Percentiles rank a stretch among this genome's conserved stretches.
Evolutionary conservation across 2,329 filamentous ascomycete species (phyloP).

Genomic region (Ceratocystis lukuohia): DNA sequence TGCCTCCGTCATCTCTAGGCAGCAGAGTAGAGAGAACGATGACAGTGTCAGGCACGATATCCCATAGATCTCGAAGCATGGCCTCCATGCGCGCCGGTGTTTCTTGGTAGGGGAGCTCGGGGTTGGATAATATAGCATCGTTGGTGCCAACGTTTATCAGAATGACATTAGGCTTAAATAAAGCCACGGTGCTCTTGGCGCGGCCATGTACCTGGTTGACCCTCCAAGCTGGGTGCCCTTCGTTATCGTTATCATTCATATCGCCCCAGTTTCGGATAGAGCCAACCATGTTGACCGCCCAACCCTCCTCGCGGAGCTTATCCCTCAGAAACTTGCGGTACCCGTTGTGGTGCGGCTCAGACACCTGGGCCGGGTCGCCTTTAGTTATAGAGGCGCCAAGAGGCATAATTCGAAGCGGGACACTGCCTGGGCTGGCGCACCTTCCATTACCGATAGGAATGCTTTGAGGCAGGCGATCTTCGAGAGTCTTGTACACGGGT

Average conservation of each 20-base stretch:
- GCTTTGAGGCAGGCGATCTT: background rate
- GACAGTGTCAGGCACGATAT: conserved; percentile 17
- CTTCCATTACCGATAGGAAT: background rate
- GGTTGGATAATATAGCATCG: conserved; percentile 20
- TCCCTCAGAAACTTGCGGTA: conserved; percentile 28
- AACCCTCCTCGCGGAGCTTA: conserved; percentile 24
- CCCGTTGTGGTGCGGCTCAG: conserved; percentile 24
- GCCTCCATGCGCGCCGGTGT: conserved; percentile 17
- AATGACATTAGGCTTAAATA: conserved; percentile 22
- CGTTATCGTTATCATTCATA: conserved; percentile 26
- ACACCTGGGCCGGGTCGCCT: conserved; percentile 22
- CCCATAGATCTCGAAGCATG: conserved; percentile 21
- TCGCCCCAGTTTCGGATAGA: conserved; percentile 26
- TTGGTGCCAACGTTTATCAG: conserved; percentile 23
- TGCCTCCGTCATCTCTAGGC: conserved; percentile 22
- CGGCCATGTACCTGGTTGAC: conserved; percentile 13
- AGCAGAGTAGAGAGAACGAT: conserved; percentile 22
- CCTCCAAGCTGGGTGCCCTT: conserved; percentile 20
- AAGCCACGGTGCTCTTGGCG: conserved; percentile 5
- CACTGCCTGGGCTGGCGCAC: conserved; percentile 9
- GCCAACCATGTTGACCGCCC: conserved; percentile 31
- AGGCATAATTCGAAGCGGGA: conserved; percentile 26
- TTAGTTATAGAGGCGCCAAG: conserved; percentile 28
- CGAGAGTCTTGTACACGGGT: background rate
- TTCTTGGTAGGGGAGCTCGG: background rate